Evolutionary conservation across 1,139 yeast genomes (phyloP).

Genomic region (Lodderomyces elongisporus): DNA sequence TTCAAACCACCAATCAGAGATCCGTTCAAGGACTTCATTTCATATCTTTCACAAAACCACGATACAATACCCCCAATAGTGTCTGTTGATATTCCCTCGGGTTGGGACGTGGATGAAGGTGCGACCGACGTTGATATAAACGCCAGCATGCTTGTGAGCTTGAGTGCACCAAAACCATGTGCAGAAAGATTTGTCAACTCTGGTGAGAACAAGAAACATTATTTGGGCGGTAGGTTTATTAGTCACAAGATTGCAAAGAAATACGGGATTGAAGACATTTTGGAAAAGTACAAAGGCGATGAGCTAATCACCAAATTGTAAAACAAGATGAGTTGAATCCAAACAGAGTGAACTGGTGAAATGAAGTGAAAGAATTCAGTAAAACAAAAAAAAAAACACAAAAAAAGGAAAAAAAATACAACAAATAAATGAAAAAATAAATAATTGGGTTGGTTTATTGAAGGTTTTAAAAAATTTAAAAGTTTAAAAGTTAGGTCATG

Average conservation of each 20-base stretch:
- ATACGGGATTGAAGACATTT: slow-evolving; percentile 56
- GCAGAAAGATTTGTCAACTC: slow-evolving; percentile 40
- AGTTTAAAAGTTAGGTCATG: too few species aligned
- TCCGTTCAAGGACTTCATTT: slow-evolving; percentile 65
- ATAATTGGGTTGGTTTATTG: too few species aligned
- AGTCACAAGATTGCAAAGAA: slow-evolving; percentile 59
- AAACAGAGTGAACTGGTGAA: too few species aligned
- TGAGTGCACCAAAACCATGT: slow-evolving; percentile 94
- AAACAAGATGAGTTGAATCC: too few species aligned
- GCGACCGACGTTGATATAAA: slow-evolving; percentile 44
- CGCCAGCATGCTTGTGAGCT: slow-evolving; percentile 69
- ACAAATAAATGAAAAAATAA: too few species aligned
- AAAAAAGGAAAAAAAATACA: too few species aligned
- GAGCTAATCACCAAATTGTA: slow-evolving; percentile 35
- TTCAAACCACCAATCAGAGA: slow-evolving; percentile 83
- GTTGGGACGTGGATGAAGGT: slow-evolving; percentile 94
- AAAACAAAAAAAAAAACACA: too few species aligned
- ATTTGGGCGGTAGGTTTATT: slow-evolving; percentile 86
- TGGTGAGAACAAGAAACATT: slow-evolving; percentile 44
- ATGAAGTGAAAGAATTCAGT: not conserved
- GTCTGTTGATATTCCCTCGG: slow-evolving; percentile 89
- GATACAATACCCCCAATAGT: slow-evolving; percentile 51
- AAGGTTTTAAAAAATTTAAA: too few species aligned
- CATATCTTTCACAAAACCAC: slow-evolving; percentile 33
- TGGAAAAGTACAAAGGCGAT: slow-evolving; percentile 28